These are phyloP conservation scores for Boehmeria nivea DNA, from an alignment of 306 rosid species.

Conservation along the genomic window DNA sequence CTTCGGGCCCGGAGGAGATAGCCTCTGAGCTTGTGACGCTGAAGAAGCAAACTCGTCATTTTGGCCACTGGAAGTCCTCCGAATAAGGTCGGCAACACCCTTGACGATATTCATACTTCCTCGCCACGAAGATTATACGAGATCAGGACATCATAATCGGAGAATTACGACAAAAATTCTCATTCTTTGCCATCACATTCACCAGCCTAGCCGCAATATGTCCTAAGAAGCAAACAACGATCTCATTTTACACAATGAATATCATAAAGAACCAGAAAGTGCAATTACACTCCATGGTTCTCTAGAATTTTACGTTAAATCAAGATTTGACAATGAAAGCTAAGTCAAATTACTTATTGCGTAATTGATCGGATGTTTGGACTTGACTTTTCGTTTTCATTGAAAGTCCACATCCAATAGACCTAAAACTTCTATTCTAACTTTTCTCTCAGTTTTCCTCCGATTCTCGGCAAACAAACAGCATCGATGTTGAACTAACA, in stretches of 20 bases:
- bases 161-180: slow-evolving; percentile 11
- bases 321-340: neutral
- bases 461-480: slow-evolving; percentile 1
- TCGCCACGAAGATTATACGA: slow-evolving; percentile 15
- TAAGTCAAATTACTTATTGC: neutral
- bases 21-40: slow-evolving; percentile 56
- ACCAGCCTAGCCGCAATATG: neutral
- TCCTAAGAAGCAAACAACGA: neutral
- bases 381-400: slow-evolving; percentile 12
- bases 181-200: slow-evolving; percentile 40
- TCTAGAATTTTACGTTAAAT: neutral
- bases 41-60: slow-evolving; percentile 46
- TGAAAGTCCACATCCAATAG: neutral
- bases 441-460: neutral
- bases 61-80: slow-evolving; percentile 77
- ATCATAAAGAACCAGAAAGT: neutral
- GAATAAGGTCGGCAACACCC: slow-evolving; percentile 94
- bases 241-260: neutral
- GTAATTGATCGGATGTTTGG: neutral
- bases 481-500: neutral
- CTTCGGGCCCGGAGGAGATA: slow-evolving; percentile 65
- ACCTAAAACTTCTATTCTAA: slow-evolving; percentile 8
- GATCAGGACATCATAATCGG: slow-evolving; percentile 34
- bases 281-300: neutral
- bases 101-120: slow-evolving; percentile 91